Conservation (phyloP, 352 stramenopile species). For the Pythium myriotylum region DNA sequence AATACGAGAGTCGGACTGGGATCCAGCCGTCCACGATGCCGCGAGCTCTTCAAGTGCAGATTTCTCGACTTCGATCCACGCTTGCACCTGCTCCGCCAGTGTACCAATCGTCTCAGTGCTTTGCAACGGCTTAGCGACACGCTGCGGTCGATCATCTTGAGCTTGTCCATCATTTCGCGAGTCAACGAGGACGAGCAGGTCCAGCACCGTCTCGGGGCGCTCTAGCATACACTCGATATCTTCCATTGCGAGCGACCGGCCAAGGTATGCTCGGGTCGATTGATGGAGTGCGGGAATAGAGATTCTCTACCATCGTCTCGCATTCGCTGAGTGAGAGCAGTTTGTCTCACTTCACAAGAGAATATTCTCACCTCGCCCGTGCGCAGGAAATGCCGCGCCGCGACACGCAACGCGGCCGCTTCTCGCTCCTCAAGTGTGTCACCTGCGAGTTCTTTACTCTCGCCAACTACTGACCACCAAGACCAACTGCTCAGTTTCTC, state of each 20-base stretch:
- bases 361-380: conserved; percentile 12
- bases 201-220: neutral
- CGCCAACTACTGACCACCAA: neutral
- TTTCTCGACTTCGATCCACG: conserved; percentile 18
- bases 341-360: neutral
- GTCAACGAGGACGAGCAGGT: neutral
- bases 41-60: conserved; percentile 7
- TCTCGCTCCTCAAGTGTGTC: conserved; percentile 1
- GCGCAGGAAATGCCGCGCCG: conserved; percentile 21
- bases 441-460: neutral
- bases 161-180: neutral
- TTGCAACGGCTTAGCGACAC: neutral
- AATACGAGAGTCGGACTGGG: neutral
- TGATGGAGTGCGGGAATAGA: neutral
- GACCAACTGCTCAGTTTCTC: neutral
- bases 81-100: conserved; percentile 1
- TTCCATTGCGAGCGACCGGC: neutral
- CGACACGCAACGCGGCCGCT: conserved; percentile 14
- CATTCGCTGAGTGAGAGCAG: neutral
- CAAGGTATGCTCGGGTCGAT: neutral
- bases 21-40: conserved; percentile 6
- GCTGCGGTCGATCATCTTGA: neutral
- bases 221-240: neutral
- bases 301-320: neutral
- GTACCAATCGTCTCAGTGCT: neutral